Evolutionary conservation across 129 eudicot genomes (phyloP).

Genomic region (Flaveria trinervia): DNA sequence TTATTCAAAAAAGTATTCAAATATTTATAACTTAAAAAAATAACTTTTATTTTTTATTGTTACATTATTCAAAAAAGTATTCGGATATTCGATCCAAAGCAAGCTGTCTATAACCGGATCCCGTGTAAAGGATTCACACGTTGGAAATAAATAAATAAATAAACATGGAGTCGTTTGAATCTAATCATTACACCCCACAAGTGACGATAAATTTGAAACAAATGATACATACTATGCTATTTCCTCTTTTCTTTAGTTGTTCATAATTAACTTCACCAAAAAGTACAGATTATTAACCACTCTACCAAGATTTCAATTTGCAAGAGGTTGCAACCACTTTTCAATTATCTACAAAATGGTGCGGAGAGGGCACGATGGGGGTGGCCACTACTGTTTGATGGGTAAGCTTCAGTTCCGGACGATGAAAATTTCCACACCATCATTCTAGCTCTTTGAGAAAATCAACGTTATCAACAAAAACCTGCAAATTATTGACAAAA

Average conservation of each 20-base stretch:
- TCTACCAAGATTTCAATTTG: conserved; percentile 16
- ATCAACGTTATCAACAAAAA: conserved; percentile 69
- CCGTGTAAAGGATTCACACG: too few relatives aligned
- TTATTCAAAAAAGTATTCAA: too few relatives aligned
- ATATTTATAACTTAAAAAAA: too few relatives aligned
- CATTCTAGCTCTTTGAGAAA: conserved; percentile 76
- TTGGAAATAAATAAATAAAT: too few relatives aligned
- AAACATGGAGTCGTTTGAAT: neutral
- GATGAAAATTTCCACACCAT: conserved; percentile 10
- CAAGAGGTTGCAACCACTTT: conserved; percentile 31
- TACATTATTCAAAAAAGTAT: too few relatives aligned
- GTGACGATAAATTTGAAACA: neutral
- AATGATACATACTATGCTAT: conserved; percentile 13
- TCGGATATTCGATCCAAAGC: too few relatives aligned
- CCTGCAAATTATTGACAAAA: conserved; percentile 42
- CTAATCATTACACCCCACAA: conserved; percentile 27
- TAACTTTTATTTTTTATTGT: too few relatives aligned
- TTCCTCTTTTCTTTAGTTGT: conserved; percentile 24
- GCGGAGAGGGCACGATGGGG: neutral
- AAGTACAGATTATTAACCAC: conserved; percentile 35
- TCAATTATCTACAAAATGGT: conserved; percentile 31
- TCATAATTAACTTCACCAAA: conserved; percentile 23
- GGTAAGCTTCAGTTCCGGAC: neutral
- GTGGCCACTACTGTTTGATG: conserved; percentile 9
- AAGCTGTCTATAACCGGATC: too few relatives aligned